Evolutionary conservation across 129 eudicot species (phyloP), one percentile per base, ranked within the genome.

Genomic region (Deinandra increscens): DNA sequence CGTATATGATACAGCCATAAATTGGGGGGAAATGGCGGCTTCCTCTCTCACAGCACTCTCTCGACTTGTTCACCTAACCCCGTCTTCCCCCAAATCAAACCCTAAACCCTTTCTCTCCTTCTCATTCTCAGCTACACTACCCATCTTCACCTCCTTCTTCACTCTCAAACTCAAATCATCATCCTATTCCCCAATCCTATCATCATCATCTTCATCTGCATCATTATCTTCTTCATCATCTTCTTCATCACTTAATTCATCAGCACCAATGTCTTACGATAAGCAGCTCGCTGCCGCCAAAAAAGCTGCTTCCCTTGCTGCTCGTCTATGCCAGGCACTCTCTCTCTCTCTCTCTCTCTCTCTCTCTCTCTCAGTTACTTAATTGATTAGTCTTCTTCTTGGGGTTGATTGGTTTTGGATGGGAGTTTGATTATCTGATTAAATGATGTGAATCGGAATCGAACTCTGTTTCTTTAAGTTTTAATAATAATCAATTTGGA

Each of bases 241-340:
- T 1, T 37, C 70, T 31, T 46, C 60, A 64, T 64, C 39, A 53
- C 18, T 39, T 38, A 20, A 12, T 60, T 49, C 63, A 56, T 60
- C 63, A 60, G 17, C 20, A 17, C 11, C 86, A 69, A 89, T 89
- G 97, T 78, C 96, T 50, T 88, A 91, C 50, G 76, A 80, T 39
- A 77, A 75, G 54, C 91, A 92, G 29, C 88, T 92, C 6, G 84
- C 83, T 49, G 96, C 98, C 61, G 98, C 98, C 60, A 88, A 84
- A 70, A 86, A 86, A 79, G 98, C 98, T 66, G 94, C 95, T 37
- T 81, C 90, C 55, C 91, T 88, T 65, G 96, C 98, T 64, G 81
- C 98, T 75, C 82, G 83, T 42, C 89, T 92, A 13, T 92, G 98
- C 60, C 96, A 88, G 96, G 98, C 22, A 45, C 56, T n/a, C n/a